phyloP scores from a whole-genome alignment of 2,329 filamentous ascomycete species.

The Fonsecaea pedrosoi region DNA sequence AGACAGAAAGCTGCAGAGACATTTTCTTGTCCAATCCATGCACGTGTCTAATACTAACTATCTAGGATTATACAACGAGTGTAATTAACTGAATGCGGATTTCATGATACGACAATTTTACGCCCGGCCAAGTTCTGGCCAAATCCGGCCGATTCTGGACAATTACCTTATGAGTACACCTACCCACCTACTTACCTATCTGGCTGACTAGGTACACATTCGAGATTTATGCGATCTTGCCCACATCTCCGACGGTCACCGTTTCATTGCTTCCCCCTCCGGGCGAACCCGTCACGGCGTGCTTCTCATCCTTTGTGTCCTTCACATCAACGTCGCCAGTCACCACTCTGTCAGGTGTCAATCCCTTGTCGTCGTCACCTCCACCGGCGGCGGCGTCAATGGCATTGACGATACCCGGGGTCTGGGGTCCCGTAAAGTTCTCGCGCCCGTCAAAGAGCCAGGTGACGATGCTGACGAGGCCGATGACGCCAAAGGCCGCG shows the following conservation, averaged over 20 bases:
- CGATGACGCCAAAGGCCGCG: constrained; percentile 63
- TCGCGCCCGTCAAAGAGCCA: constrained; percentile 49
- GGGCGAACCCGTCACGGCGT: neutral
- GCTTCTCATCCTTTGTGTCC: neutral
- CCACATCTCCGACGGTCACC: neutral
- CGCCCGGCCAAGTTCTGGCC: too few species aligned
- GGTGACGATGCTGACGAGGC: constrained; percentile 50
- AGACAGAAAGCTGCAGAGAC: too few species aligned
- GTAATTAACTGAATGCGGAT: too few species aligned
- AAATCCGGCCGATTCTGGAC: too few species aligned
- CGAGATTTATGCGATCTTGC: constrained; percentile 17
- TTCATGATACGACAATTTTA: too few species aligned
- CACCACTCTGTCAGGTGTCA: neutral
- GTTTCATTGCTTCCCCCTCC: too few species aligned
- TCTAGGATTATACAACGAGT: too few species aligned
- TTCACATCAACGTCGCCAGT: neutral
- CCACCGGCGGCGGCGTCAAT: constrained; percentile 13
- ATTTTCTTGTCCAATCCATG: too few species aligned
- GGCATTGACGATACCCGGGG: constrained; percentile 18
- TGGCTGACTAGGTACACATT: too few species aligned
- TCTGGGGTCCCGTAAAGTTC: constrained; percentile 36
- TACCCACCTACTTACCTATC: too few species aligned
- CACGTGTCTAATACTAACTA: too few species aligned
- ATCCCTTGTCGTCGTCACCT: neutral
- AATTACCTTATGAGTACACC: too few species aligned